Evolutionary conservation across 2,329 filamentous ascomycete genomes (phyloP).

Genomic region (Venturia carpophila): DNA sequence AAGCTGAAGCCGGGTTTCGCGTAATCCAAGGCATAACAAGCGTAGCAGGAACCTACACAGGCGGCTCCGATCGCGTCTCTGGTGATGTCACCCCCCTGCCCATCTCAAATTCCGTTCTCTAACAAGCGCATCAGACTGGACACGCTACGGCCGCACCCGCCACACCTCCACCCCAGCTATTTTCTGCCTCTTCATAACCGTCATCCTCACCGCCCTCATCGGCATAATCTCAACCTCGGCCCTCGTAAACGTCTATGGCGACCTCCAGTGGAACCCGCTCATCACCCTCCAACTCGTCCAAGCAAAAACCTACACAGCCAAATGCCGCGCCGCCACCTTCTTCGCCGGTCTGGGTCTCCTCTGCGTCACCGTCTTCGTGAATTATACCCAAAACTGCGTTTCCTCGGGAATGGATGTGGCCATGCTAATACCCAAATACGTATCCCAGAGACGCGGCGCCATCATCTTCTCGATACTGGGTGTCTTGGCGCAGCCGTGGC

Average conservation of each 20-base stretch:
- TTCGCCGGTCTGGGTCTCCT: constrained; percentile 27
- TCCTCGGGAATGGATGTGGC: constrained; percentile 27
- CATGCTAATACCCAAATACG: constrained; percentile 23
- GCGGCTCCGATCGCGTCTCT: constrained; percentile 20
- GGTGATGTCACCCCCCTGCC: not conserved
- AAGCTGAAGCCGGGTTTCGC: constrained; percentile 21
- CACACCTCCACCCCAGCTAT: constrained; percentile 20
- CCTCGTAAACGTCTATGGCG: constrained; percentile 22
- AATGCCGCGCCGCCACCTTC: constrained; percentile 25
- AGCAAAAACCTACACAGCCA: constrained; percentile 22
- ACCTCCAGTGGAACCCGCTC: constrained; percentile 25
- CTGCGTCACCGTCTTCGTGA: constrained; percentile 24
- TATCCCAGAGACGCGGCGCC: constrained; percentile 21
- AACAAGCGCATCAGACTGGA: constrained; percentile 19
- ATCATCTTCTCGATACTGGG: constrained; percentile 25
- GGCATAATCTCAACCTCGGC: constrained; percentile 24
- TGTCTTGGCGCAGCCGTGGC: constrained; percentile 24
- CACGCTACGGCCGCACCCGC: constrained; percentile 19
- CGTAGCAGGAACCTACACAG: constrained; percentile 22
- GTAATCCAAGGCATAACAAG: constrained; percentile 20
- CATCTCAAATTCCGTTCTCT: not conserved
- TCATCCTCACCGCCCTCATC: constrained; percentile 21
- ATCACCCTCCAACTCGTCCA: constrained; percentile 23
- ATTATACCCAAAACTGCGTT: constrained; percentile 25
- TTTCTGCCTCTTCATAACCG: constrained; percentile 19